Base-by-base conservation (phyloP, 345 rosid genomes). In the Salix suchowensis region DNA sequence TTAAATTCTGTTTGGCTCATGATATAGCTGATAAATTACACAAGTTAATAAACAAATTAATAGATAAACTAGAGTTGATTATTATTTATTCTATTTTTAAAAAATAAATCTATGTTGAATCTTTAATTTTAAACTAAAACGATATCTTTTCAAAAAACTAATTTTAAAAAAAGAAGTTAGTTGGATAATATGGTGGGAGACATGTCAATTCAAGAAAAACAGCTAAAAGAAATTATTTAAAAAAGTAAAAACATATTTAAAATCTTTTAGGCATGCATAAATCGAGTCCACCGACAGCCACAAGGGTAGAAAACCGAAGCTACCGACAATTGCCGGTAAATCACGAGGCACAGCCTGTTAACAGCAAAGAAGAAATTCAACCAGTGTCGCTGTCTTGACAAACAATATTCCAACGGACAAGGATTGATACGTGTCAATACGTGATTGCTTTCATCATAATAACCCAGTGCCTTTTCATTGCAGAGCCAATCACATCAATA, bases 211-310 rank as follows among this genome's bases (percentile, higher is more conserved):
- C 8, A 24, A 6, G 28, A 26, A 37, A 37, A 48, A 65, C 21
- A 36, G 15, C 42, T 21, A 61, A 13, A 21, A 19, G 0, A 54
- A 54, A 21, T 19, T 2, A 54, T 19, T 54, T 21, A 54, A 7
- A 21, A 21, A 7, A 2, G 24, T 5, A 7, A 54, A 7, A n/a
- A 2, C 10, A 21, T 7, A 7, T 21, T 21, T 21, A n/a, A 24
- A 52, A 52, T 6, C 0, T 6, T 46, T 19, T 52, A 6, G 58
- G 58, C 23, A 55, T 55, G 62, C 23, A 55, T 24, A n/a, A 3
- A 55, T 55, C 11, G 73, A 65, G 72, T 73, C 80, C 88, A 86
- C 92, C 89, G 90, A 89, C 88, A 86, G 77, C 77, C 55, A 30
- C 15, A 34, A 3, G 60, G 67, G 58, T 21, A 39, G 67, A 40